Base-by-base conservation (phyloP, 257 asterid genomes). In the Nicotiana noctiflora region DNA sequence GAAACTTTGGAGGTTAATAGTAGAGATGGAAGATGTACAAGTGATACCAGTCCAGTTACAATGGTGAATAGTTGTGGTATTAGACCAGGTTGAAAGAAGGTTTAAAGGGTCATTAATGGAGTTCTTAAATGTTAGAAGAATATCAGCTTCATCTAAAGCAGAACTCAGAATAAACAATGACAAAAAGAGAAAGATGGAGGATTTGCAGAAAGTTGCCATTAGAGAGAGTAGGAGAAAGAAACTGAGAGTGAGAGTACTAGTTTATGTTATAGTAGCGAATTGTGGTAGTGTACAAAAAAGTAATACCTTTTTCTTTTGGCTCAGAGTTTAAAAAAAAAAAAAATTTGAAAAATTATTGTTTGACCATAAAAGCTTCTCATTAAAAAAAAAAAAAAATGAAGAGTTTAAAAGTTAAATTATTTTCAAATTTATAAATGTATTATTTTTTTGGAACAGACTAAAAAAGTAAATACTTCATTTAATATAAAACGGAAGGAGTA, bases 41-140 rank as follows among this genome's bases (percentile, higher is more conserved):
- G 92, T 86, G 82, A 94, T 86, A 60, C 98, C 98, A 75, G 94
- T 89, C 98, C 97, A 94, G 85, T 91, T 90, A 64, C 98, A 92
- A 40, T 86, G 89, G 86, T 91, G 90, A 61, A 85, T 13, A n/a
- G 87, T 1, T 37, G 95, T 84, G 52, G 89, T 62, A 76, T 90
- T 89, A 18, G 92, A 86, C 97, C 98, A 94, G 49, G 77, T 82
- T 61, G 91, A 88, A 56, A 91, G 94, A 76, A 78, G 68, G 81
- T 83, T 87, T 86, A 63, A 66, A 59, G 93, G 88, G 88, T 94
- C 97, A 40, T 89, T 86, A 84, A 91, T 87, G 89, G 97, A 86
- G 88, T 61, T 76, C 84, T 90, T 94, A 91, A 94, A 94, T 70
- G 87, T 83, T 59, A 94, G 94, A 64, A 94, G 88, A 87, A 82